Percentiles rank a stretch among this genome's conserved stretches.
phyloP scores from a whole-genome alignment of 768 basidiomycete species.

The Hemileccinum rubropunctum region DNA sequence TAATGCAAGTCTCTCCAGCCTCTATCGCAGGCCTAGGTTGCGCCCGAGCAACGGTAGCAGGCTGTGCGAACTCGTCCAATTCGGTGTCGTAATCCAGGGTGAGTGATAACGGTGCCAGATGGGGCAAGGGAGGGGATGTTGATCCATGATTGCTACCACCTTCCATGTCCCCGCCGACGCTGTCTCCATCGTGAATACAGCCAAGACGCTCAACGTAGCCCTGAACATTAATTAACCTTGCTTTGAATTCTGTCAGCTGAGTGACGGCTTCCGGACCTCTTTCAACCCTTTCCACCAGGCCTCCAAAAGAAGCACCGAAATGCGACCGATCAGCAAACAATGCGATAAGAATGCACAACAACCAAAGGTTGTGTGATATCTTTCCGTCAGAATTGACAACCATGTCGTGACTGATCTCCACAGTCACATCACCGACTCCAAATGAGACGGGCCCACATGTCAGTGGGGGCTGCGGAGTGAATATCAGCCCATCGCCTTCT shows the following conservation, averaged over 20 bases:
- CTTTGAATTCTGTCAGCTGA: conserved; percentile 21
- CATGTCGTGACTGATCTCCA: conserved; percentile 24
- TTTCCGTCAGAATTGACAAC: conserved; percentile 50
- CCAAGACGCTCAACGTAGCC: conserved; percentile 19
- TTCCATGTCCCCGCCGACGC: conserved; percentile 16
- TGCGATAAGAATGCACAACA: conserved; percentile 36
- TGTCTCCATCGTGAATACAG: conserved; percentile 14
- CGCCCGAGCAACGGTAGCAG: neutral
- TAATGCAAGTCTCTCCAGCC: conserved; percentile 1
- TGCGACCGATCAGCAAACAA: conserved; percentile 14
- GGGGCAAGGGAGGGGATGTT: conserved; percentile 20
- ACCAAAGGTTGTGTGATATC: conserved; percentile 51
- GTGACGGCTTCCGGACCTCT: conserved; percentile 8
- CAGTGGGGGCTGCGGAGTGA: conserved; percentile 23
- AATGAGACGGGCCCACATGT: conserved; percentile 9
- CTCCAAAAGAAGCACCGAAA: conserved; percentile 12
- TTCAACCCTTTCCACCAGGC: conserved; percentile 13
- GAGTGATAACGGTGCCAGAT: conserved; percentile 14
- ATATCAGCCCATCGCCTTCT: conserved; percentile 22
- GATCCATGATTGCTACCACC: conserved; percentile 23
- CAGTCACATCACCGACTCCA: conserved; percentile 13
- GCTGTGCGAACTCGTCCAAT: conserved; percentile 14
- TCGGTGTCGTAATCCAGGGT: conserved; percentile 19
- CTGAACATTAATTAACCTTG: conserved; percentile 26
- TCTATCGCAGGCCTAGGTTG: conserved; percentile 8